Evolutionary conservation across 768 basidiomycete genomes (phyloP), one percentile per base, ranked within the genome.

Genomic region (Lentinula detonsa): DNA sequence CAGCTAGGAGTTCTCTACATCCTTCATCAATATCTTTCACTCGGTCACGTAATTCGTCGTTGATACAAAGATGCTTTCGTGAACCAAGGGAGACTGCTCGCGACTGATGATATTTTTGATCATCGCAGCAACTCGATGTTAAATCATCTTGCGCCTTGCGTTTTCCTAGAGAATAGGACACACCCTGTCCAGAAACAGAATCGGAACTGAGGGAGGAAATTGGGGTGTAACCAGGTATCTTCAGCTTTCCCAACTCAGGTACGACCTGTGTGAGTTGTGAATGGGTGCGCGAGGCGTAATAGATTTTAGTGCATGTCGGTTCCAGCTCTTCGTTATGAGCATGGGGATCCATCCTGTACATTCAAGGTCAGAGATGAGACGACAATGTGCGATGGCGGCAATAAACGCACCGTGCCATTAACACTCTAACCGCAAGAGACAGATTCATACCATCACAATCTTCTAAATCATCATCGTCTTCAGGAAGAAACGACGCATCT

Each of bases 251-350:
- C 9, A 98, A 77, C 69, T 99, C 97, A 3, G 90, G 88, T 16
- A 95, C 78, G 3, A 98, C 81, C 71, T 99, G 96, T 1, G 94
- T 81, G 3, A 99, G 83, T 68, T 99, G 96, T 1, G 95, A 95
- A 73, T 99, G 96, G 0, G 96, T 99, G 35, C 96, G 81, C 0
- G 97, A 98, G 0, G 95, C 91, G 68, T 95, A 97, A 71, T 86
- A 97, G 62, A 98, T 88, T 78, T 93, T 91, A 40, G 85, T 88
- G 68, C 88, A 90, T 4, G 81, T 79, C 15, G 80, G 79, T 61
- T 86, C 86, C 49, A 75, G 75, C 58, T 72, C 74, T 13, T 64
- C 46, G 18, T 37, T 50, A 18, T 68, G 69, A 23, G 72, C 67
- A 28, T 58, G 42, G 21, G 57, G 18, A n/a, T 56, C 34, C 45